Conservation (phyloP, 306 rosid genomes). For the Ceratonia siliqua region DNA sequence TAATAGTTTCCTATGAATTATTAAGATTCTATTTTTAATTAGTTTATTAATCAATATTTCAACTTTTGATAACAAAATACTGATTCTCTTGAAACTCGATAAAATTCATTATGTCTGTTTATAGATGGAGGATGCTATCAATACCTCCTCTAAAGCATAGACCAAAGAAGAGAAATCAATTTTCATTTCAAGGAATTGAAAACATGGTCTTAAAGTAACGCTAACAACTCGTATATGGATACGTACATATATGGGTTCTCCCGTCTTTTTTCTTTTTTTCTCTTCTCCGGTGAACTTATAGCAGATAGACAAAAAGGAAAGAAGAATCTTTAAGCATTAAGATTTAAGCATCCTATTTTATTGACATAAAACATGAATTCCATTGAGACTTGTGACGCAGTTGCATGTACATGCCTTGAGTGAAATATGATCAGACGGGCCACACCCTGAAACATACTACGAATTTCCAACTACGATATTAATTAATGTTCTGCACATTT, state of each 20-base stretch:
- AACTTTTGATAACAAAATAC: background rate
- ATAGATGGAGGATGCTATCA: background rate
- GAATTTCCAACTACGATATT: background rate
- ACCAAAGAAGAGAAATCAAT: background rate
- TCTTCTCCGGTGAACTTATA: background rate
- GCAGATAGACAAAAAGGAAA: background rate
- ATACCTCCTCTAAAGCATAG: background rate
- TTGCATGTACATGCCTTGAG: slow-evolving; percentile 27
- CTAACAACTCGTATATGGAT: slow-evolving; percentile 26
- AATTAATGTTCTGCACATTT: slow-evolving; percentile 8
- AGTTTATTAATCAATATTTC: too few species aligned
- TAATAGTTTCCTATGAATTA: too few species aligned
- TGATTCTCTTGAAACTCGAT: background rate
- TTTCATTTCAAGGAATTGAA: slow-evolving; percentile 19
- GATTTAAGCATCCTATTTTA: slow-evolving; percentile 19
- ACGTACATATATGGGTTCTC: background rate
- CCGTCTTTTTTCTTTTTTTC: background rate
- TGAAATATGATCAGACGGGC: background rate
- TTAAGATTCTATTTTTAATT: too few species aligned
- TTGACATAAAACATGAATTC: slow-evolving; percentile 19
- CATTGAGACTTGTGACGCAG: background rate
- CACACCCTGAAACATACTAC: background rate
- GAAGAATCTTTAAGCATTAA: too few species aligned
- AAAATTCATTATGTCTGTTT: background rate
- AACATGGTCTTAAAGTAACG: background rate